Percentiles rank a stretch among this genome's conserved stretches.
Conservation (phyloP, 371 early-diverging fungal genomes). For the Chytridium lagenaria region DNA sequence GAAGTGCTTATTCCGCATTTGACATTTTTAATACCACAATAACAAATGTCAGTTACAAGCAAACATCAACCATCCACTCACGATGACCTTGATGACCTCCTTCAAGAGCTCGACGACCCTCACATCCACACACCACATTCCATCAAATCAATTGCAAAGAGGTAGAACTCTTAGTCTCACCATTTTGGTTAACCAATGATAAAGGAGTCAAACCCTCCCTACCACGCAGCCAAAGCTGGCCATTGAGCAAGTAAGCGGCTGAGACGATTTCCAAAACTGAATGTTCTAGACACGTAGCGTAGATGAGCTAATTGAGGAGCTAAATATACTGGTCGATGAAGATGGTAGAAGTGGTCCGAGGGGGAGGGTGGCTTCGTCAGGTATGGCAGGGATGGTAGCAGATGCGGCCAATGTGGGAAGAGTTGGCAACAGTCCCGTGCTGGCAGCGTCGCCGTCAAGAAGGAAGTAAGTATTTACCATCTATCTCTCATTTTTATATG, state of each 20-base stretch:
- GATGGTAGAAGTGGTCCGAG: neutral
- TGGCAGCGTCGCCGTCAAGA: neutral
- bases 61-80: too few species aligned
- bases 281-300: slow-evolving; percentile 9
- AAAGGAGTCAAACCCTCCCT: neutral
- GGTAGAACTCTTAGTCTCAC: neutral
- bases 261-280: neutral
- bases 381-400: slow-evolving; percentile 10
- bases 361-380: neutral
- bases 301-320: slow-evolving; percentile 20
- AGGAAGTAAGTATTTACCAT: slow-evolving; percentile 7
- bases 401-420: neutral
- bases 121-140: neutral
- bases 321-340: neutral
- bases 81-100: neutral
- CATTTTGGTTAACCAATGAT: neutral
- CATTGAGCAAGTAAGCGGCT: neutral
- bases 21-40: too few species aligned
- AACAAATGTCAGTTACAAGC: too few species aligned
- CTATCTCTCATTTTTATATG: too few species aligned
- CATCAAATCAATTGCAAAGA: neutral
- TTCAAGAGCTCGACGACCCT: neutral
- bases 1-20: too few species aligned
- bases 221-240: neutral
- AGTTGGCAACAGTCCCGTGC: neutral